Percentiles rank a stretch among this genome's conserved stretches.
Evolutionary conservation across 176 grass and related monocot genomes (phyloP).

Genomic region (Oryza coarctata): DNA sequence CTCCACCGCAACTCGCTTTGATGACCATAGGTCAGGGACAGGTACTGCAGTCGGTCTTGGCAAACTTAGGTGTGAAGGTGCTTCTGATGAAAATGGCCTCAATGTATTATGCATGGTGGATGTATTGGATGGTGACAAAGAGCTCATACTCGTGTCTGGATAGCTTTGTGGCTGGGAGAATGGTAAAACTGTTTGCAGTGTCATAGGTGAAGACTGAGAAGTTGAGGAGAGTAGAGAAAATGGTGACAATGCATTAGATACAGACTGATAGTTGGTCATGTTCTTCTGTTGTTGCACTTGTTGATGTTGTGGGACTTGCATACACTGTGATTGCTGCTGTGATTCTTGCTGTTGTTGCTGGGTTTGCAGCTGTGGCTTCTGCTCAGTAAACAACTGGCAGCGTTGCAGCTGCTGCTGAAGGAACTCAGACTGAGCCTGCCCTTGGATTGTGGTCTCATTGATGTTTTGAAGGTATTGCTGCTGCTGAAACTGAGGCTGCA

Average conservation of each 20-base stretch:
- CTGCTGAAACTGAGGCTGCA: slow-evolving; percentile 69
- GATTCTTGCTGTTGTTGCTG: slow-evolving; percentile 45
- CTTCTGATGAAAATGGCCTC: slow-evolving; percentile 63
- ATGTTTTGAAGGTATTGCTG: slow-evolving; percentile 54
- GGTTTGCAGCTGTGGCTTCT: slow-evolving; percentile 49
- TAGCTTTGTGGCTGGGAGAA: slow-evolving; percentile 71
- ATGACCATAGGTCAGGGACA: slow-evolving; percentile 60
- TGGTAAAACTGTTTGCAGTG: slow-evolving; percentile 45
- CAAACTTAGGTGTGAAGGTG: slow-evolving; percentile 55
- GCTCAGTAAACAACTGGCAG: slow-evolving; percentile 48
- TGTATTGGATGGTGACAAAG: slow-evolving; percentile 46
- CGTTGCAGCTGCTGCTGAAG: slow-evolving; percentile 60
- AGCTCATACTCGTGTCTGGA: slow-evolving; percentile 54
- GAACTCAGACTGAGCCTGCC: slow-evolving; percentile 60
- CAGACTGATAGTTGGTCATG: slow-evolving; percentile 50
- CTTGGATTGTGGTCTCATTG: slow-evolving; percentile 46
- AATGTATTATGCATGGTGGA: slow-evolving; percentile 53
- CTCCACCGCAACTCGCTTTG: slow-evolving; percentile 74
- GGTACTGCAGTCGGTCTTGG: slow-evolving; percentile 55
- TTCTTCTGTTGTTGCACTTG: slow-evolving; percentile 71
- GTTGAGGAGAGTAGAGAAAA: slow-evolving; percentile 45
- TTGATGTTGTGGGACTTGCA: slow-evolving; percentile 66
- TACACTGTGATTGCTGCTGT: slow-evolving; percentile 53
- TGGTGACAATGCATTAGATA: slow-evolving; percentile 42
- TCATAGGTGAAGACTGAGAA: slow-evolving; percentile 43